These are phyloP conservation scores for Yamadazyma sp. DNA, from an alignment of 805 yeast genomes.

Conservation along the genomic window DNA sequence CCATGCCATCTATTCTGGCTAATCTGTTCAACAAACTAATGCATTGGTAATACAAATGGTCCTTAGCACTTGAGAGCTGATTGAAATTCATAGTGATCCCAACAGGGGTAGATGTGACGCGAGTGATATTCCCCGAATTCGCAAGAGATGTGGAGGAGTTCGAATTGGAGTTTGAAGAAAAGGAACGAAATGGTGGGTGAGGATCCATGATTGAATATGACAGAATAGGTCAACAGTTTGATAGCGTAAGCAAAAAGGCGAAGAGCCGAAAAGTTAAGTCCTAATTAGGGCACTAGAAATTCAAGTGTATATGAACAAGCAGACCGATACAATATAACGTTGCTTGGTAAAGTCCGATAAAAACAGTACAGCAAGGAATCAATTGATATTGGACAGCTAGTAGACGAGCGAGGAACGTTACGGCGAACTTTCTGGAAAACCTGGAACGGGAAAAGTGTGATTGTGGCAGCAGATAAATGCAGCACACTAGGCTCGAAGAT, in stretches of 20 bases:
- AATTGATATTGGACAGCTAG: conserved; percentile 1
- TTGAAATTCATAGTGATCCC: conserved; percentile 52
- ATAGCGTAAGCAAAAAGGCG: no score
- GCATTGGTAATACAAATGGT: conserved; percentile 72
- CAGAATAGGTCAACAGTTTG: no score
- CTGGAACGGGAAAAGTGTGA: background rate
- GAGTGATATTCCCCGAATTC: conserved; percentile 33
- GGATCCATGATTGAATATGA: conserved; percentile 21
- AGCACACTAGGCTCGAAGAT: background rate
- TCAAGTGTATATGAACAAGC: no score
- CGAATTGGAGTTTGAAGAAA: conserved; percentile 24
- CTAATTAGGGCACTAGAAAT: no score
- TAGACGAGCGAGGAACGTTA: conserved; percentile 8
- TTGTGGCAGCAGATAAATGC: background rate
- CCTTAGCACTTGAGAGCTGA: conserved; percentile 57
- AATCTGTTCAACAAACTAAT: conserved; percentile 53
- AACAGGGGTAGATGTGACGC: conserved; percentile 49
- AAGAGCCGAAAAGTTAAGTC: no score
- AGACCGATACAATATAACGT: no score
- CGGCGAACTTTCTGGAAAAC: background rate
- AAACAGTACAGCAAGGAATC: background rate
- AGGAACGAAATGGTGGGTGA: conserved; percentile 37
- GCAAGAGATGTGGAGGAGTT: conserved; percentile 28
- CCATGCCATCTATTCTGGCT: conserved; percentile 62
- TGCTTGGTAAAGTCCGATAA: no score